A percentile compares a stretch with the other conserved stretches of the same genome.
phyloP scores from a whole-genome alignment of 2,329 filamentous ascomycete species.

The Lecanicillium sp. region DNA sequence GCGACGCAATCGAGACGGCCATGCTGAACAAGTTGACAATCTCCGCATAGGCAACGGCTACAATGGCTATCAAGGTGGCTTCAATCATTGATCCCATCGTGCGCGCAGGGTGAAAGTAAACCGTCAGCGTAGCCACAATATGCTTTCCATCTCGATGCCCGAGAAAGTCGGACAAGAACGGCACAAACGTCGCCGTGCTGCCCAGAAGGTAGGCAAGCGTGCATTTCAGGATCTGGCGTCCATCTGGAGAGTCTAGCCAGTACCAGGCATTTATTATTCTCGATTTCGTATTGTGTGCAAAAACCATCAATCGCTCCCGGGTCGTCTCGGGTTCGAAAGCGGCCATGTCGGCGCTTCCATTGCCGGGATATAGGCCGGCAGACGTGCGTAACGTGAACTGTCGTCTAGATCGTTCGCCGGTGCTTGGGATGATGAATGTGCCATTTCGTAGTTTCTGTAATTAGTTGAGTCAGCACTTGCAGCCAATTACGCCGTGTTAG shows the following conservation, averaged over 20 bases:
- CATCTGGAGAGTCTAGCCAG: slow-evolving; percentile 64
- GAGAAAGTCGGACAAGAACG: slow-evolving; percentile 61
- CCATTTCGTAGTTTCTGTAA: slow-evolving; percentile 68
- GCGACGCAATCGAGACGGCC: slow-evolving; percentile 77
- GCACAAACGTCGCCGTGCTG: slow-evolving; percentile 77
- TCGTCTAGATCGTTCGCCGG: slow-evolving; percentile 74
- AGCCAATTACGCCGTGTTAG: background rate
- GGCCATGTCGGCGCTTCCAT: slow-evolving; percentile 11
- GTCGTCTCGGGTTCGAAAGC: slow-evolving; percentile 10
- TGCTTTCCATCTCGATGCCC: slow-evolving; percentile 88
- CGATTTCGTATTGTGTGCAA: slow-evolving; percentile 15
- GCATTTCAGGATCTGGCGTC: slow-evolving; percentile 80
- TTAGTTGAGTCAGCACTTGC: background rate
- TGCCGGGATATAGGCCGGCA: slow-evolving; percentile 18
- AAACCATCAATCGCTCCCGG: slow-evolving; percentile 10
- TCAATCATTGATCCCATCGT: slow-evolving; percentile 86
- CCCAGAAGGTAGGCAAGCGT: slow-evolving; percentile 82
- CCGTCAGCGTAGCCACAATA: slow-evolving; percentile 84
- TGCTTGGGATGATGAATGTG: slow-evolving; percentile 78
- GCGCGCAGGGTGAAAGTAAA: slow-evolving; percentile 88
- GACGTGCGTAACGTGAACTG: slow-evolving; percentile 66
- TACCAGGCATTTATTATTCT: slow-evolving; percentile 35
- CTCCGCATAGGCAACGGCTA: slow-evolving; percentile 64
- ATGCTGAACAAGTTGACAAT: slow-evolving; percentile 76
- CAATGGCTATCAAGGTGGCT: slow-evolving; percentile 65